Percentiles rank a stretch among this genome's conserved stretches.
Evolutionary conservation across 2,329 filamentous ascomycete genomes (phyloP).

Genomic region (Dactylellina parvicollis): DNA sequence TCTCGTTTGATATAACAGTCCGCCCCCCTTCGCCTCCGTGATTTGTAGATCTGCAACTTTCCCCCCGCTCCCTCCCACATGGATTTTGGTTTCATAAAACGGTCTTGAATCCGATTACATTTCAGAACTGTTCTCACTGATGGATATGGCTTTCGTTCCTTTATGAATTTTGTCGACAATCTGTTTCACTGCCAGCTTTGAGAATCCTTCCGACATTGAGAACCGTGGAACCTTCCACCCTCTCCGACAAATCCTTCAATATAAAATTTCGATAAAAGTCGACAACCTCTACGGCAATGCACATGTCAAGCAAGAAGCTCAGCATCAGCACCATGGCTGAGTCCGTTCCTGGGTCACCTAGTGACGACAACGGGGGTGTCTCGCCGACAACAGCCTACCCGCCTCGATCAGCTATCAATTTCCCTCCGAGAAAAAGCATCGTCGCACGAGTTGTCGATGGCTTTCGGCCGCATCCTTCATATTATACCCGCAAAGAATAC

Average conservation of each 20-base stretch:
- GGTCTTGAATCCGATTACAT: not conserved
- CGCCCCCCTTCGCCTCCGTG: constrained; percentile 29
- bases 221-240: not conserved
- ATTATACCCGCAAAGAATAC: constrained; percentile 31
- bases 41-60: constrained; percentile 13
- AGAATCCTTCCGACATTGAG: not conserved
- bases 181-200: too few species aligned
- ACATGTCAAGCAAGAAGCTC: constrained; percentile 40
- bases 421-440: constrained; percentile 10
- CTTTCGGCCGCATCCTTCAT: constrained; percentile 42
- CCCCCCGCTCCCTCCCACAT: not conserved
- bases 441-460: constrained; percentile 23
- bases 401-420: constrained; percentile 3
- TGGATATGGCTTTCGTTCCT: constrained; percentile 12
- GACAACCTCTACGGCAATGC: constrained; percentile 6
- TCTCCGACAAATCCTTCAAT: not conserved
- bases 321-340: constrained; percentile 53
- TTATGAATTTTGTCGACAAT: not conserved
- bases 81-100: not conserved
- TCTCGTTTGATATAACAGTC: constrained; percentile 33
- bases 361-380: constrained; percentile 20
- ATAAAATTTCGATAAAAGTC: not conserved
- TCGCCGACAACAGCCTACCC: constrained; percentile 37
- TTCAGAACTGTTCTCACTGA: not conserved
- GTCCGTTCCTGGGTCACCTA: constrained; percentile 26